These are phyloP conservation scores for Ustulina deusta DNA, from an alignment of 2,329 filamentous ascomycete genomes.

Conservation along the genomic window DNA sequence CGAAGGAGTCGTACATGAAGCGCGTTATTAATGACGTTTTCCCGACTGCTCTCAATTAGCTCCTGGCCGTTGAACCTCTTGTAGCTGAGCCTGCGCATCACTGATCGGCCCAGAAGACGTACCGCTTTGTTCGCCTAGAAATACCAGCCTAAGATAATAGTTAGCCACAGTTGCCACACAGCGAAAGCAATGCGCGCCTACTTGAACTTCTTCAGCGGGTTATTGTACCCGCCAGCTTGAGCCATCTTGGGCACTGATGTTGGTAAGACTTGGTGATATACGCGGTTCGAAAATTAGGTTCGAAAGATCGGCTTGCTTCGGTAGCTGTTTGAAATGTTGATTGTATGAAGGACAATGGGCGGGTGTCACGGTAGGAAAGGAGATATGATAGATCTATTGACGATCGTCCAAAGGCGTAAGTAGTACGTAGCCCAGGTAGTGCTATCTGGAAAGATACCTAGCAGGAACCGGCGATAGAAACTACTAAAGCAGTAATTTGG, in stretches of 20 bases:
- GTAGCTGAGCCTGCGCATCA: not conserved
- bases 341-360: slow-evolving; percentile 26
- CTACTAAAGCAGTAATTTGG: not conserved
- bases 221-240: slow-evolving; percentile 90
- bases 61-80: slow-evolving; percentile 3
- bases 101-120: slow-evolving; percentile 55
- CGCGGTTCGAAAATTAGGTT: not conserved
- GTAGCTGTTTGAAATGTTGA: slow-evolving; percentile 12
- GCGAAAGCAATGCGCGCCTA: slow-evolving; percentile 66
- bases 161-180: slow-evolving; percentile 33
- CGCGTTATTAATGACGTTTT: slow-evolving; percentile 98
- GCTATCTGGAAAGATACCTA: slow-evolving; percentile 10
- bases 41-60: slow-evolving; percentile 73
- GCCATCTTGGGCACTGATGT: slow-evolving; percentile 73
- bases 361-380: slow-evolving; percentile 18
- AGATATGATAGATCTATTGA: slow-evolving; percentile 13
- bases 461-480: not conserved
- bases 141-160: slow-evolving; percentile 79
- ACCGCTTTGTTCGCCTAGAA: slow-evolving; percentile 98
- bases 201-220: slow-evolving; percentile 99
- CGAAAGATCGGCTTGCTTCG: slow-evolving; percentile 16
- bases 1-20: slow-evolving; percentile 99
- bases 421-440: not conserved
- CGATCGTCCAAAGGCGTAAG: slow-evolving; percentile 11
- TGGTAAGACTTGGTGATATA: slow-evolving; percentile 10